A percentile compares a stretch with the other conserved stretches of the same genome.
Conservation (phyloP, 208 protist species). For the Trypanosoma avium region DNA sequence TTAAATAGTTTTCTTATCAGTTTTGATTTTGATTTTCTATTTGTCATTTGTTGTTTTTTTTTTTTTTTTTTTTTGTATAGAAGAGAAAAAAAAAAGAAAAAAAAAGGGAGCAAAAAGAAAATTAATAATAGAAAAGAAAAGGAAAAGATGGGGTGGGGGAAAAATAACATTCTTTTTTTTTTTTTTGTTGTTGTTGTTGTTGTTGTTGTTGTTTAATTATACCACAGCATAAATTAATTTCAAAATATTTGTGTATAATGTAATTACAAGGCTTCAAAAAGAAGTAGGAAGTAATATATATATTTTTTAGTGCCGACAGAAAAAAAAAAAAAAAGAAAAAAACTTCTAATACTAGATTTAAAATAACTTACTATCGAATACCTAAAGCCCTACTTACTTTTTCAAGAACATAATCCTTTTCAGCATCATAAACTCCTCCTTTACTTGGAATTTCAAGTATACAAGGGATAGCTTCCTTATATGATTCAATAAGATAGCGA, state of each 20-base stretch:
- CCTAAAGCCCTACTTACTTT: slow-evolving; percentile 84
- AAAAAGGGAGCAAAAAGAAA: slow-evolving; percentile 2
- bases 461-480: slow-evolving; percentile 90
- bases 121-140: neutral
- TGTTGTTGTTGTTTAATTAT: too few relatives aligned
- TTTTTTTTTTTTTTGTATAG: slow-evolving; percentile 1
- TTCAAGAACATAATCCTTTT: slow-evolving; percentile 94
- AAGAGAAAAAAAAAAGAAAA: slow-evolving; percentile 1
- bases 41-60: neutral
- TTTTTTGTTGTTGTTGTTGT: too few relatives aligned
- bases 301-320: too few relatives aligned
- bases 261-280: too few relatives aligned
- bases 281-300: too few relatives aligned
- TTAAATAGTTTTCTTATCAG: neutral
- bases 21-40: neutral
- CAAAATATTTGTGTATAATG: too few relatives aligned
- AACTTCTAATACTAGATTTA: neutral
- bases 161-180: too few relatives aligned
- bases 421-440: slow-evolving; percentile 94
- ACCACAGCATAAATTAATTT: too few relatives aligned
- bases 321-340: neutral
- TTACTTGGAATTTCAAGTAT: slow-evolving; percentile 97
- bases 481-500: slow-evolving; percentile 91
- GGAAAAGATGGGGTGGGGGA: too few relatives aligned
- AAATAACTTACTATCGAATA: slow-evolving; percentile 36